Conservation (phyloP, 2,329 filamentous ascomycete species). For the Hirsutella thompsonii region DNA sequence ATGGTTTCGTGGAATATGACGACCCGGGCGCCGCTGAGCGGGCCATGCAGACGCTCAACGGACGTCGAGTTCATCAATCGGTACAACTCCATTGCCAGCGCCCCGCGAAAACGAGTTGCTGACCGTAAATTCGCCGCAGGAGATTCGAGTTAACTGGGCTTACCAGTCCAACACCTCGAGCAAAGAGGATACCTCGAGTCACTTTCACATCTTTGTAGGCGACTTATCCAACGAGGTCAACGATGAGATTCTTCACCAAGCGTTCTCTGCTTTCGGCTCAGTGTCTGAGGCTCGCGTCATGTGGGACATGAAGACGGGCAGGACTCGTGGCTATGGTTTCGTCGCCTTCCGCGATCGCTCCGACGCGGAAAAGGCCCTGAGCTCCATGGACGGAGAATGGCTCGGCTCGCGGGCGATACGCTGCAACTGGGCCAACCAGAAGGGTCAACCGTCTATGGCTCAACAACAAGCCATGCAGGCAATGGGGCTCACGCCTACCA, state of each 20-base stretch:
- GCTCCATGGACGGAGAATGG: conserved; percentile 98
- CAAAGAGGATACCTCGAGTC: conserved; percentile 96
- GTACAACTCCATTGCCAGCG: conserved; percentile 31
- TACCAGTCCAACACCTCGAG: conserved; percentile 90
- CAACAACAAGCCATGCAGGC: conserved; percentile 95
- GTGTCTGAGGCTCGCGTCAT: conserved; percentile 98
- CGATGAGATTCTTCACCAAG: conserved; percentile 84
- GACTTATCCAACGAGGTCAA: conserved; percentile 98
- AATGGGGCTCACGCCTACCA: conserved; percentile 97
- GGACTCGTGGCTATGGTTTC: conserved; percentile 94
- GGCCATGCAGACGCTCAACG: conserved; percentile 94
- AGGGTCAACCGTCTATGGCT: conserved; percentile 97
- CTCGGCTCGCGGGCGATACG: conserved; percentile 94
- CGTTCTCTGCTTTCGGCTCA: conserved; percentile 89
- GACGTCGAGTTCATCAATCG: conserved; percentile 86
- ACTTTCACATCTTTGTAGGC: conserved; percentile 98
- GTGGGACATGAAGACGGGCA: conserved; percentile 99
- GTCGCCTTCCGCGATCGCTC: conserved; percentile 90
- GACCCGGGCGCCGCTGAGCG: conserved; percentile 92
- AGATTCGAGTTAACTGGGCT: conserved; percentile 99
- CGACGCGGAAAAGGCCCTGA: conserved; percentile 91
- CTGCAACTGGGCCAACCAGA: conserved; percentile 99
- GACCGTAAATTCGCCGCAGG: conserved; percentile 36
- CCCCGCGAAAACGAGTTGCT: background rate
- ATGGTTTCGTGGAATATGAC: conserved; percentile 97